Base-by-base conservation (phyloP, 139 green algal species). In the Bryopsis sp. region DNA sequence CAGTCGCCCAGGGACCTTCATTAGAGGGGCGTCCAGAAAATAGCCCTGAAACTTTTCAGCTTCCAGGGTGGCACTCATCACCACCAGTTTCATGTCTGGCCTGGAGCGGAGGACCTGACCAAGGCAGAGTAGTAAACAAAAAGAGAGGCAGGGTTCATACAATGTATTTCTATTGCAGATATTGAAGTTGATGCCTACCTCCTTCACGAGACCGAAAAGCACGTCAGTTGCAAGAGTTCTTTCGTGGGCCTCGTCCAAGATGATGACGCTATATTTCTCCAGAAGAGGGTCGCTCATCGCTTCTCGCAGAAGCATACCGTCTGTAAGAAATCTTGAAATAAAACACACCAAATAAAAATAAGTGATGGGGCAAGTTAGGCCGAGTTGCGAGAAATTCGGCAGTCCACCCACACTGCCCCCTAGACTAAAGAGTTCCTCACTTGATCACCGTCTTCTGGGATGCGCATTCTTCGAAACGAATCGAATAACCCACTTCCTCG, bases 41-140 rank as follows among this genome's bases (percentile, higher is more conserved):
- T 98, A 98, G 61, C 75, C 81, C 77, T 99, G 94, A 78, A 99
- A 99, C 84, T 99, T 99, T 76, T 99, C 92, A 3, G 94, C 94
- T 79, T 99, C 94, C 33, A 99, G 83, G 26, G 94, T 99, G 48
- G 94, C 94, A 71, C 80, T 93, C 94, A 99, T 99, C n/a, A 99
- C 94, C 72, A 99, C 92, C 58, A 97, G 78, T 85, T 98, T 99
- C 34, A 99, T 81, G 79, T 97, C 89, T 0, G 75, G 34, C 0
- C 94, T 87, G 73, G 92, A 75, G 72, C 87, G 84, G 47, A 97
- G 78, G 37, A 96, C 83, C 82, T 90, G 74, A 29, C 47, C 24
- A 26, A 75, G 11, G 24, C 43, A 11, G 11, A 15, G 11, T 50
- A 50, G 15, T 15, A 50, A 50, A 26, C 11, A 11, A 50, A 50